Evolutionary conservation across 768 basidiomycete genomes (phyloP).

Genomic region (Ramaria sp.): DNA sequence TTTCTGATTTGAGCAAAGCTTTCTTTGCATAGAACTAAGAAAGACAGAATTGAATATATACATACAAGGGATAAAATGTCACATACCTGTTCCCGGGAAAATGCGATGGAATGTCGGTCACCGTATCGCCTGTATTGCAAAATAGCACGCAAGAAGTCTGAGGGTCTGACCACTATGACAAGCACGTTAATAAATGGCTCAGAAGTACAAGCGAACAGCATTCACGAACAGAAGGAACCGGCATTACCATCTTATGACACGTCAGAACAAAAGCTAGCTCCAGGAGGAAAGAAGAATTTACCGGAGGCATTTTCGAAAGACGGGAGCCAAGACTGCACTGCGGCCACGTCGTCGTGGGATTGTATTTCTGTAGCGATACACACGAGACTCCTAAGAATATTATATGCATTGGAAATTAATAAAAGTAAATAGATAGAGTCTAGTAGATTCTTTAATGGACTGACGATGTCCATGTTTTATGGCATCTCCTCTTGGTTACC

Average conservation of each 20-base stretch:
- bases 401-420: not conserved
- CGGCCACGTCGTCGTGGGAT: no score
- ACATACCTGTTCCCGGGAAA: not conserved
- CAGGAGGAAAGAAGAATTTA: not conserved
- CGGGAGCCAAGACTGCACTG: slow-evolving; percentile 2
- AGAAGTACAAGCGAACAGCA: no score
- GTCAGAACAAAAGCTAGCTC: not conserved
- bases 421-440: no score
- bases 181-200: no score
- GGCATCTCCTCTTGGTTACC: not conserved
- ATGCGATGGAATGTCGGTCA: not conserved
- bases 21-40: slow-evolving; percentile 1
- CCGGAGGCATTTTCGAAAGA: not conserved
- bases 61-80: not conserved
- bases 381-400: not conserved
- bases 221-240: not conserved
- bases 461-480: not conserved
- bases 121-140: not conserved
- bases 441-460: not conserved
- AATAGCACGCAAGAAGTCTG: not conserved
- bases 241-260: not conserved
- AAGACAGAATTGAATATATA: not conserved
- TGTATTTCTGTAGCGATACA: no score
- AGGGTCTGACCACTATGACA: not conserved
- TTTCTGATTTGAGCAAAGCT: not conserved